A percentile compares a stretch with the other conserved stretches of the same genome.
Evolutionary conservation across 1,284 basidiomycete species (phyloP).

Genomic region (Ganoderma lingzhi): DNA sequence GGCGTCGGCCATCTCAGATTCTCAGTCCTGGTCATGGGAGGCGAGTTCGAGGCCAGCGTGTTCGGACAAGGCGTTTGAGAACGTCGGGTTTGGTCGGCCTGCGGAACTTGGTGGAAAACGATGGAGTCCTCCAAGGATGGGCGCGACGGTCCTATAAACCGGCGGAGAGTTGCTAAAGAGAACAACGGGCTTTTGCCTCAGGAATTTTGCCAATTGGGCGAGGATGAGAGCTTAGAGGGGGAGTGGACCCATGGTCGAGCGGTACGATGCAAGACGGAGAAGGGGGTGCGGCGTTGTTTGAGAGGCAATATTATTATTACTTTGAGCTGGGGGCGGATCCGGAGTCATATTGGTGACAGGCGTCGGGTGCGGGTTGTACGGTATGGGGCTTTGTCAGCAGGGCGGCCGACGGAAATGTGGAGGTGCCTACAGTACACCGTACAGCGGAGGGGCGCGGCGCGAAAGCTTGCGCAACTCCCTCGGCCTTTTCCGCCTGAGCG

Average conservation of each 20-base stretch:
- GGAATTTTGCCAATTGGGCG: background rate
- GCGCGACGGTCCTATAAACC: background rate
- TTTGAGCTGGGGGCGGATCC: background rate
- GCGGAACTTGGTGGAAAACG: background rate
- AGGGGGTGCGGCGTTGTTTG: background rate
- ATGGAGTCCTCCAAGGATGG: background rate
- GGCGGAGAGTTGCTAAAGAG: background rate
- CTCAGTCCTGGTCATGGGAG: background rate
- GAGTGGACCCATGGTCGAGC: background rate
- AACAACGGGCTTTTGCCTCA: background rate
- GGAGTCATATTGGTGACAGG: background rate
- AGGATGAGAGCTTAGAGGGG: background rate
- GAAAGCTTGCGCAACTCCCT: conserved; percentile 30
- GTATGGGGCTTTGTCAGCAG: conserved; percentile 18
- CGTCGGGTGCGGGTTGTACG: background rate
- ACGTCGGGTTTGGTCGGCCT: conserved; percentile 1
- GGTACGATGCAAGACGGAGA: conserved; percentile 2
- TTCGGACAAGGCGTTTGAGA: background rate
- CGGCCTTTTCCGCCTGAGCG: conserved; percentile 30
- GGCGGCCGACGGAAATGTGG: conserved; percentile 1
- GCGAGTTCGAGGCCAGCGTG: background rate
- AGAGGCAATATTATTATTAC: no score
- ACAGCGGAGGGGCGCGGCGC: conserved; percentile 4
- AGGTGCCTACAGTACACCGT: background rate
- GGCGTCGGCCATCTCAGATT: conserved; percentile 12